phyloP scores from a whole-genome alignment of 192 early-diverging fungal genomes.

The Entomortierella beljakovae region DNA sequence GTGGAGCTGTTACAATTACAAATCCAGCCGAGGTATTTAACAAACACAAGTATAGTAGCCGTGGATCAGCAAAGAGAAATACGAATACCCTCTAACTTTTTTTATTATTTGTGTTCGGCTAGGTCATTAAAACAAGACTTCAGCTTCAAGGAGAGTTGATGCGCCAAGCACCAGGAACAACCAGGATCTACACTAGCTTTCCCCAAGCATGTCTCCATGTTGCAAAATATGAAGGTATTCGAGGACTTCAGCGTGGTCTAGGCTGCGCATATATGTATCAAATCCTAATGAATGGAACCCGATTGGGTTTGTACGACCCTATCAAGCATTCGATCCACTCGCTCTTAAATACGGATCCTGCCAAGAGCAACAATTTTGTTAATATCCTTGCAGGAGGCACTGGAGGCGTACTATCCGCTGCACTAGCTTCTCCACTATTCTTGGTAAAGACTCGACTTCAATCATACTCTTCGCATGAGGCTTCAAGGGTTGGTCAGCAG shows the following conservation, averaged over 20 bases:
- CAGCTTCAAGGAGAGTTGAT: conserved; percentile 95
- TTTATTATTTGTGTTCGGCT: background rate
- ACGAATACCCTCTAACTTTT: background rate
- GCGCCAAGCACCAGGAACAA: conserved; percentile 57
- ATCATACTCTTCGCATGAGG: conserved; percentile 73
- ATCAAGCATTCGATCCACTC: conserved; percentile 68
- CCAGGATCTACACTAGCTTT: conserved; percentile 78
- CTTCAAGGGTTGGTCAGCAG: conserved; percentile 79
- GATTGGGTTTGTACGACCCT: conserved; percentile 93
- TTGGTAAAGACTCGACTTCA: conserved; percentile 93
- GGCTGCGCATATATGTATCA: conserved; percentile 90
- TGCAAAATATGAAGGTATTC: conserved; percentile 83
- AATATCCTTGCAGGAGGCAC: conserved; percentile 80
- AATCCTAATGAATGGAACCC: conserved; percentile 91
- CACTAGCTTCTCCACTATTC: conserved; percentile 87
- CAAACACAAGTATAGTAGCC: background rate
- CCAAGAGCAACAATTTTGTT: conserved; percentile 61
- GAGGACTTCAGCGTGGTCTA: conserved; percentile 90
- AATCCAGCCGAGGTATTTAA: conserved; percentile 89
- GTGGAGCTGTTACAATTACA: conserved; percentile 94
- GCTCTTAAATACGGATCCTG: conserved; percentile 50
- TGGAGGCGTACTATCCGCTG: conserved; percentile 85
- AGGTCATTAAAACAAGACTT: conserved; percentile 92
- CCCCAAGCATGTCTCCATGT: conserved; percentile 83
- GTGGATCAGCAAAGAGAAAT: background rate